phyloP scores from a whole-genome alignment of 2,329 filamentous ascomycete species.

The Colletotrichum sp. region DNA sequence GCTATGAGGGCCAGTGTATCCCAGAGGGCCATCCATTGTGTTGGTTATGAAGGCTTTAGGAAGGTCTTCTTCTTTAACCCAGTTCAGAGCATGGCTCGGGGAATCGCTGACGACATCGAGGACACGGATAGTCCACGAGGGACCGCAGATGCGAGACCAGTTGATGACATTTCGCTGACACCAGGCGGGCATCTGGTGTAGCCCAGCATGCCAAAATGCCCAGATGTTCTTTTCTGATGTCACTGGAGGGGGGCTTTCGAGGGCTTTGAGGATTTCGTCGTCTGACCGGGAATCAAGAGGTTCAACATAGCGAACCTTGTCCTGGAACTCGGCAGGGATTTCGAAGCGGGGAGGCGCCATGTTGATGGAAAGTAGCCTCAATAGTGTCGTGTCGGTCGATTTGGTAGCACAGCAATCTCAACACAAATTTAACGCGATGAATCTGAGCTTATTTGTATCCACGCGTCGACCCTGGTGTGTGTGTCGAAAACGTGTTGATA shows the following conservation, averaged over 20 bases:
- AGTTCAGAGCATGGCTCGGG: constrained; percentile 41
- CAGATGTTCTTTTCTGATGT: constrained; percentile 49
- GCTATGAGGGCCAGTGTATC: constrained; percentile 38
- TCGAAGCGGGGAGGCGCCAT: neutral
- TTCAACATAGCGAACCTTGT: neutral
- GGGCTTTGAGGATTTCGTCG: constrained; percentile 30
- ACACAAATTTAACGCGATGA: neutral
- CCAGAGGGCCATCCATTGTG: constrained; percentile 44
- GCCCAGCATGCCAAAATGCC: constrained; percentile 48
- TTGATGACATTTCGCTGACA: constrained; percentile 42
- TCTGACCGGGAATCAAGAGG: constrained; percentile 24
- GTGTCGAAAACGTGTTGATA: neutral
- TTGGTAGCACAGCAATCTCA: neutral
- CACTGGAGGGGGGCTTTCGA: constrained; percentile 31
- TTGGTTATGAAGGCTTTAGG: constrained; percentile 28
- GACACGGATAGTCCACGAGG: constrained; percentile 44
- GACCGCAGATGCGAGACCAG: constrained; percentile 42
- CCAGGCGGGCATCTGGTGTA: constrained; percentile 39
- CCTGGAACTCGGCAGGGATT: neutral
- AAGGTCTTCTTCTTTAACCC: constrained; percentile 26
- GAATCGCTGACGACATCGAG: constrained; percentile 40
- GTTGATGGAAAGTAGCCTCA: neutral
- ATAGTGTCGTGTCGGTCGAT: neutral
- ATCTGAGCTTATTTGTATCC: neutral
- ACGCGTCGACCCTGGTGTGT: neutral